These are phyloP conservation scores for Stramenopiles sp. DNA, from an alignment of 352 stramenopile species.

Conservation along the genomic window DNA sequence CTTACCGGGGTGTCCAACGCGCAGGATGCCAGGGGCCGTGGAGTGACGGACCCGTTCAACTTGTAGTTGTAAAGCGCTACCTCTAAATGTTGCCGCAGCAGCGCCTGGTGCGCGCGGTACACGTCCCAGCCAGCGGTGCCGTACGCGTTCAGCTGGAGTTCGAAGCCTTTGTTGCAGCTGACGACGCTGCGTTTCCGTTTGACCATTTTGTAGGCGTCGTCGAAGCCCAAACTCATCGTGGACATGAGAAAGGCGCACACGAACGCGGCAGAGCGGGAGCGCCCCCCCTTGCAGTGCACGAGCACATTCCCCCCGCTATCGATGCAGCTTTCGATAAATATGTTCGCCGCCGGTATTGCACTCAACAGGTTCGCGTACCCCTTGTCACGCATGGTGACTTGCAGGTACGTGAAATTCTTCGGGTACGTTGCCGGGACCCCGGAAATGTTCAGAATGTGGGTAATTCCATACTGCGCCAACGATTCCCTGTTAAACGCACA, in stretches of 20 bases:
- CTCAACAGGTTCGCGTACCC: constrained; percentile 62
- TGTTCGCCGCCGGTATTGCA: constrained; percentile 40
- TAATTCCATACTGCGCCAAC: constrained; percentile 45
- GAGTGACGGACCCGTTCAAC: background rate
- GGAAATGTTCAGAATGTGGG: constrained; percentile 51
- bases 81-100: constrained; percentile 28
- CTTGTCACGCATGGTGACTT: constrained; percentile 61
- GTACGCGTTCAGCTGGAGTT: constrained; percentile 49
- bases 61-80: background rate
- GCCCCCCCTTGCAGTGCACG: constrained; percentile 54
- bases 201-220: constrained; percentile 33
- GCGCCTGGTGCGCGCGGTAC: constrained; percentile 45
- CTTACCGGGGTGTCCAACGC: background rate
- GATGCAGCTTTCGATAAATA: constrained; percentile 53
- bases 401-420: constrained; percentile 61
- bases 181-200: constrained; percentile 38
- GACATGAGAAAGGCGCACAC: constrained; percentile 53
- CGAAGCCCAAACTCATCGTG: constrained; percentile 34
- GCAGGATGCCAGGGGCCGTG: background rate
- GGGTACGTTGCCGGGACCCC: constrained; percentile 60
- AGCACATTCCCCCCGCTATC: constrained; percentile 37
- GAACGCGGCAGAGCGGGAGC: constrained; percentile 52
- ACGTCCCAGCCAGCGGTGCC: constrained; percentile 41
- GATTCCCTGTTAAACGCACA: constrained; percentile 56
- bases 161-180: constrained; percentile 51